Evolutionary conservation across 2,329 filamentous ascomycete species (phyloP), one percentile per base, ranked within the genome.

Genomic region (Cladophialophora carrionii): DNA sequence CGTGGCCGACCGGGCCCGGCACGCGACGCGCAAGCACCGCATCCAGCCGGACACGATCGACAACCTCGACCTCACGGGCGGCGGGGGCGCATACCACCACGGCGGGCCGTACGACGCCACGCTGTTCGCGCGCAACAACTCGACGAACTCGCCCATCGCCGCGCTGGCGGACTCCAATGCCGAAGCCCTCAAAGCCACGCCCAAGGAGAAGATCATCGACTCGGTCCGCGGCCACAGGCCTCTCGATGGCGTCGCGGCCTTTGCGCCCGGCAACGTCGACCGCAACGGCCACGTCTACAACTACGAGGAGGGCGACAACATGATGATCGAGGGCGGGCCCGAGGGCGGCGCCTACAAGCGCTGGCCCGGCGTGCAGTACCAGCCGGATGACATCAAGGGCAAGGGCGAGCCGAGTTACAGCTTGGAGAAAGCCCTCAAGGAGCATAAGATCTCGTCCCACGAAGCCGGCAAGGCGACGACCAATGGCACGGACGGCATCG

Each of bases 21-120:
- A 89, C 75, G 83, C 90, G 55, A 84, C 83, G 71, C 90, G 88
- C 74, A 85, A 83, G 72, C 81, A 88, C 72, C 83, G 89, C 17
- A 85, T 88, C 29, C 85, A 84, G 53, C 85, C 91, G 1, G 93
- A 98, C 76, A 82, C 83, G 8, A 95, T 98, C 72, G 94, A 97
- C 75, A 80, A 82, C 4, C 85, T 98, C 1, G 94, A 96, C 74
- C 83, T 81, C 60, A 66, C 59, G 8, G 68, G 59, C 22, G 59
- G 62, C 6, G 37, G 14, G 14, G 32, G 63, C 5, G 62, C 67
- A 9, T 83, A 83, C 20, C 94, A 97, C 76, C 94, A 98, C 73
- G 91, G 89, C 69, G 93, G 94, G 0, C 94, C 94, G 0, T 98
- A 90, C 72, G 94, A 98, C 75, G 91, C 93, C 9, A 89, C 91